phyloP scores from a whole-genome alignment of 768 basidiomycete species.

The Trametes gibbosa region DNA sequence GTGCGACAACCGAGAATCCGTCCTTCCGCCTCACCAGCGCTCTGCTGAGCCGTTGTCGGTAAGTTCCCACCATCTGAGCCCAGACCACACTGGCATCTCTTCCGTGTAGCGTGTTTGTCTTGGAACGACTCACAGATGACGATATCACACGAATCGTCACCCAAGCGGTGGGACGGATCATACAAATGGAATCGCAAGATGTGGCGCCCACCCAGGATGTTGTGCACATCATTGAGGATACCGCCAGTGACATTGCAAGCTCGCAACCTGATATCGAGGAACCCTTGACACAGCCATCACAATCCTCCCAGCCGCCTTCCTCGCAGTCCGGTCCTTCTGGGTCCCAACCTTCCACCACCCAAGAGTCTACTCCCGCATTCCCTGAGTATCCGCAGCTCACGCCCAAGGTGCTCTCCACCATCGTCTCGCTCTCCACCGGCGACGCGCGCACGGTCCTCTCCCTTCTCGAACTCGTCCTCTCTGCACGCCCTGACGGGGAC shows the following conservation, averaged over 20 bases:
- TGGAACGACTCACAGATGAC: conserved; percentile 63
- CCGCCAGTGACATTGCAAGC: conserved; percentile 19
- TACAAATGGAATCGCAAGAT: not conserved
- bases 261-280: conserved; percentile 22
- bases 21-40: conserved; percentile 79
- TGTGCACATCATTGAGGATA: not conserved
- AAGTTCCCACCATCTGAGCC: no score
- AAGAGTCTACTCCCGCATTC: conserved; percentile 17
- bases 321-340: conserved; percentile 18
- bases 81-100: no score
- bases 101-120: conserved; percentile 60
- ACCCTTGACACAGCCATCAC: conserved; percentile 13
- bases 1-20: conserved; percentile 88
- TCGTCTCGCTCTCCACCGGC: conserved; percentile 56
- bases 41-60: conserved; percentile 76
- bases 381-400: conserved; percentile 41
- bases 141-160: conserved; percentile 59
- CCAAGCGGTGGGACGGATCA: conserved; percentile 45
- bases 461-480: conserved; percentile 67
- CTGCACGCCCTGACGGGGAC: conserved; percentile 36
- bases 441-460: conserved; percentile 80
- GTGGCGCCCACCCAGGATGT: not conserved
- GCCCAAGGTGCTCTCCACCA: conserved; percentile 42
- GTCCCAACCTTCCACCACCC: not conserved
- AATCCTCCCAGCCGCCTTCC: conserved; percentile 22